phyloP scores from a whole-genome alignment of 805 yeast species.

The Zygosaccharomyces lentus region DNA sequence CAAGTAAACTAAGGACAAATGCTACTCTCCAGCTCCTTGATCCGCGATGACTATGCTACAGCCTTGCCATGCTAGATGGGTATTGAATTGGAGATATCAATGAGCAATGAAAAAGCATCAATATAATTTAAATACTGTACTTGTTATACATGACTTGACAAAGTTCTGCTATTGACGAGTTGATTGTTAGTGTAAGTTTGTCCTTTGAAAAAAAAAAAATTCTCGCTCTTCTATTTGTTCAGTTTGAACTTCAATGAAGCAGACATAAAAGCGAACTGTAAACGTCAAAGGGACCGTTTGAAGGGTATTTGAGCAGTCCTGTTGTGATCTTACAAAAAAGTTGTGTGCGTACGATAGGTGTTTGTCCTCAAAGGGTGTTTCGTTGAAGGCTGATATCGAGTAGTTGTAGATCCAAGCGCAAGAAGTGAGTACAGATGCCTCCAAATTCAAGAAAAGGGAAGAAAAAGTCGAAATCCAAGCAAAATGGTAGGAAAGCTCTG shows the following conservation, averaged over 20 bases:
- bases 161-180: background rate
- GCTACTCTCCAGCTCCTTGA: background rate
- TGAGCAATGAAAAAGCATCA: background rate
- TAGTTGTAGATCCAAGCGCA: background rate
- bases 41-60: background rate
- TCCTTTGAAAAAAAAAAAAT: conserved; percentile 8
- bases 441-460: conserved; percentile 27
- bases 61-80: too few species aligned
- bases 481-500: conserved; percentile 13
- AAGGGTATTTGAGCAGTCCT: background rate
- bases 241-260: conserved; percentile 1
- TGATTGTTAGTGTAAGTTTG: background rate
- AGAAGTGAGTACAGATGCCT: conserved; percentile 19
- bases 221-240: conserved; percentile 11
- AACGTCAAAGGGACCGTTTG: background rate
- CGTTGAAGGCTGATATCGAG: background rate
- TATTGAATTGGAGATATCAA: too few species aligned
- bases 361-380: background rate
- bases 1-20: background rate
- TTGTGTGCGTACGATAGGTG: background rate
- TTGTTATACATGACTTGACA: background rate
- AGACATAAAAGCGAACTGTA: background rate
- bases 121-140: background rate
- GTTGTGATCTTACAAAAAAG: background rate
- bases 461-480: conserved; percentile 28